Conservation (phyloP, 2,329 filamentous ascomycete species). For the Fusarium verticillioides region DNA sequence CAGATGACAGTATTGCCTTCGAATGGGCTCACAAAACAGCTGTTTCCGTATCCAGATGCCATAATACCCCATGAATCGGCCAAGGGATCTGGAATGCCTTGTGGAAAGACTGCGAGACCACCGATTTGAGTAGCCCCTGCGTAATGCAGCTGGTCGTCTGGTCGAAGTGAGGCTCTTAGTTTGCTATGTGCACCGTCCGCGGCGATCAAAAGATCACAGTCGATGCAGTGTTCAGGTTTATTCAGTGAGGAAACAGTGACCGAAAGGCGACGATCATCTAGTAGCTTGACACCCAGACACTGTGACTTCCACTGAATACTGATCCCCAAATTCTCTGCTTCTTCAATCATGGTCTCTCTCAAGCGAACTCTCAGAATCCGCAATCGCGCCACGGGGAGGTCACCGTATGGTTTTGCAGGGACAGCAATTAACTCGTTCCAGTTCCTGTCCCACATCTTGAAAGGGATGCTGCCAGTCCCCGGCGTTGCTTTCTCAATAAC, state of each 20-base stretch:
- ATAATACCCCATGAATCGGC: not conserved
- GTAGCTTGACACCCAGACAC: not conserved
- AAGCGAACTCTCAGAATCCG: not conserved
- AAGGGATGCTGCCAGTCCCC: not conserved
- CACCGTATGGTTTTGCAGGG: not conserved
- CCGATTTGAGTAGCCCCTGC: not conserved
- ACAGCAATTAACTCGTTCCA: not conserved
- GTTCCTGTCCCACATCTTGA: not conserved
- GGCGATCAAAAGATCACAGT: not conserved
- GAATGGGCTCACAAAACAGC: not conserved
- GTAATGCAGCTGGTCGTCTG: not conserved
- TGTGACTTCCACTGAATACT: not conserved
- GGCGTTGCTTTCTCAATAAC: not conserved
- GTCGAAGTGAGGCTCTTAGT: not conserved
- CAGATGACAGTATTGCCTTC: not conserved
- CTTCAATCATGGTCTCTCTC: not conserved
- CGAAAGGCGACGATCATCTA: not conserved
- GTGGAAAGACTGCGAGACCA: not conserved
- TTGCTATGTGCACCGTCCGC: not conserved
- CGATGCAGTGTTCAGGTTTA: not conserved
- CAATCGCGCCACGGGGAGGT: not conserved
- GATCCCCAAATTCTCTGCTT: not conserved
- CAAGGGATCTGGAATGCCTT: not conserved
- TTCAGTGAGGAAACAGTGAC: not conserved
- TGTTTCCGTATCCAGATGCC: not conserved